Base-by-base conservation (phyloP, 2,329 filamentous ascomycete genomes). In the Ophiostoma triangulosporum region DNA sequence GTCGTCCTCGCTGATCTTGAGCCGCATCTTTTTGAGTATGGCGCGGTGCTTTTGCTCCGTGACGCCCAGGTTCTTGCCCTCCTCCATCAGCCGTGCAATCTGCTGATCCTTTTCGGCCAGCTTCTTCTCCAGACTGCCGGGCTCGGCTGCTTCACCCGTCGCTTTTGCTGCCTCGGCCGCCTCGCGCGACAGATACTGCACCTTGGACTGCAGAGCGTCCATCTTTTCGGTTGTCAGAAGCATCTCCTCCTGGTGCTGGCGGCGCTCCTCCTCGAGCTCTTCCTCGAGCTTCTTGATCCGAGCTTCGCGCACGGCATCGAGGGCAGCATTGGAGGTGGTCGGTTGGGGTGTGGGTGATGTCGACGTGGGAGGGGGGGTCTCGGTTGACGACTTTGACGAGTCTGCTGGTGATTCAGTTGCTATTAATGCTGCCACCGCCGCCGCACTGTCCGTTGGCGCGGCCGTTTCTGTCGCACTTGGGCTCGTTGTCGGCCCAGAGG, bases 41-140 rank as follows among this genome's bases (percentile, higher is more conserved):
- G 80, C 80, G 57, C 91, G 76, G 58, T 94, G 83, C 63, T 89
- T 88, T 66, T 96, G 79, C 65, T 98, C 93, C 0, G 80, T 86
- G 61, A 84, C 86, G 1, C 88, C 90, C 8, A 97, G 74, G 60
- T 85, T 89, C 61, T 93, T 86, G 0, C 94, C 93, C 70, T 98
- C 93, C 61, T 95, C 84, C 74, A 98, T 86, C 12, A 98, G 72
- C 48, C 90, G 71, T 3, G 90, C 88, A 62, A 97, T 94, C 64
- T 87, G 87, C 61, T 91, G 83, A 61, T 97, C 90, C 64, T 89
- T 95, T 62, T 95, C 89, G 1, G 88, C 86, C 14, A 97, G 66
- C 63, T 86, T 89, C 65, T 84, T 87, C 59, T 95, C 86, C 1
- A 74, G 54, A 54, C 82, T 86, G 6, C 84, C 84, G 0, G 78